These are phyloP conservation scores for Ophiostoma ulmi DNA, from an alignment of 2,329 filamentous ascomycete species.

Conservation along the genomic window DNA sequence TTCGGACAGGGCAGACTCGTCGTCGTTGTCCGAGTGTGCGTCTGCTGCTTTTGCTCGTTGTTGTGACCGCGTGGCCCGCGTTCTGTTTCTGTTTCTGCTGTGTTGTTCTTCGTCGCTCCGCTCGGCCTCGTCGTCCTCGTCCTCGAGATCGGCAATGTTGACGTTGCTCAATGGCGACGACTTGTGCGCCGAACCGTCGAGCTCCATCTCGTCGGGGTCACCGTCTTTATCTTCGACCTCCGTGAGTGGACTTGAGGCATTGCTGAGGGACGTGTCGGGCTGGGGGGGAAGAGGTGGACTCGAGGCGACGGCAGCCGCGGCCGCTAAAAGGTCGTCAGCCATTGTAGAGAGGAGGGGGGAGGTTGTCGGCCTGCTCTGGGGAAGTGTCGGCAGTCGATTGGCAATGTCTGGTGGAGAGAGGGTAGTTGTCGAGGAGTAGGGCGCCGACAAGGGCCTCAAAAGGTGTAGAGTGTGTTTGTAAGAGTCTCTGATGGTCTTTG, in stretches of 20 bases:
- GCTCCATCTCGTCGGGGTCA: constrained; percentile 59
- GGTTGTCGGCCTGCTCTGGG: background rate
- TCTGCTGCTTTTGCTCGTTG: constrained; percentile 18
- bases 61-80: constrained; percentile 11
- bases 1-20: constrained; percentile 49
- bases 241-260: constrained; percentile 83
- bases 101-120: constrained; percentile 4
- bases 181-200: constrained; percentile 36
- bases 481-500: background rate
- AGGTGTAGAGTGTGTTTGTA: background rate
- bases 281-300: constrained; percentile 46
- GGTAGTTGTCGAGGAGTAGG: background rate
- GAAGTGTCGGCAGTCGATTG: background rate
- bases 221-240: constrained; percentile 79
- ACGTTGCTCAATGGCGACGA: constrained; percentile 27
- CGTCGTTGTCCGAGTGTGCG: constrained; percentile 32
- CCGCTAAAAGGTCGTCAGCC: constrained; percentile 41
- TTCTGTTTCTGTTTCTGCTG: background rate
- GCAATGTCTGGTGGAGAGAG: background rate
- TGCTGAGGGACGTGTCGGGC: constrained; percentile 58
- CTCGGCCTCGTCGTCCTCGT: constrained; percentile 22
- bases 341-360: constrained; percentile 35
- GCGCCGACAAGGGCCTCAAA: too few relatives aligned
- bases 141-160: constrained; percentile 29
- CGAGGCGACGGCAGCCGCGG: constrained; percentile 46